Evolutionary conservation across 1,284 basidiomycete genomes (phyloP), one percentile per base, ranked within the genome.

Genomic region (Austroboletus niveus): DNA sequence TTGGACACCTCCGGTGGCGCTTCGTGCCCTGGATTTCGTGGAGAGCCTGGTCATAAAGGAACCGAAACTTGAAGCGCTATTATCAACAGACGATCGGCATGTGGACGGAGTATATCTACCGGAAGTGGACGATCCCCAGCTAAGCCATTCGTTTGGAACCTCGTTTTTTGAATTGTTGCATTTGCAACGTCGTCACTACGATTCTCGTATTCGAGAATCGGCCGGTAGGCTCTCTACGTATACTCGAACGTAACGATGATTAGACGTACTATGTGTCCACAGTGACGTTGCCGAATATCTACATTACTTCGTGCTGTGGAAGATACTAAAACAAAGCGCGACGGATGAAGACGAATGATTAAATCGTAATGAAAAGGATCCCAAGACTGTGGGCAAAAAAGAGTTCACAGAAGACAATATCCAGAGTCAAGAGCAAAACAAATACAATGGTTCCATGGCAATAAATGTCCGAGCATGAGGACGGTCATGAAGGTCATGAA

Each of bases 71-170:
- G 90, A 92, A 66, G 88, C 85, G 34, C 75, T 98, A 57, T 73
- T 99, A 35, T 84, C 87, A 52, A 92, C 90, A 1, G 91, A 94
- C 62, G 96, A 98, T 69, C 77, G 92, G 54, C 82, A 82, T 42
- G 80, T 79, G 50, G 86, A 93, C 67, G 94, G 92, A 8, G 75
- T 89, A 38, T 94, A 94, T 69, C 82, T 87, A 38, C 81, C 87
- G 1, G 87, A 89, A 53, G 74, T 93, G 42, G 89, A 94, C 60
- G 93, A 97, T 71, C 92, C 92, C 42, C 89, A 94, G 64, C 73
- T 96, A 45, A 80, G 79, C 60, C 82, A 86, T 67, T 78, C 89
- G 47, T 85, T 90, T 61, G 85, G 81, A 50, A 80, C 85, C 27
- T 81, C 78, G 22, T 80, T 87, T 54, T 91, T 83, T 76, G 89